Conservation (phyloP, 179 eudicot species). For the Sideroxylon spinosum region DNA sequence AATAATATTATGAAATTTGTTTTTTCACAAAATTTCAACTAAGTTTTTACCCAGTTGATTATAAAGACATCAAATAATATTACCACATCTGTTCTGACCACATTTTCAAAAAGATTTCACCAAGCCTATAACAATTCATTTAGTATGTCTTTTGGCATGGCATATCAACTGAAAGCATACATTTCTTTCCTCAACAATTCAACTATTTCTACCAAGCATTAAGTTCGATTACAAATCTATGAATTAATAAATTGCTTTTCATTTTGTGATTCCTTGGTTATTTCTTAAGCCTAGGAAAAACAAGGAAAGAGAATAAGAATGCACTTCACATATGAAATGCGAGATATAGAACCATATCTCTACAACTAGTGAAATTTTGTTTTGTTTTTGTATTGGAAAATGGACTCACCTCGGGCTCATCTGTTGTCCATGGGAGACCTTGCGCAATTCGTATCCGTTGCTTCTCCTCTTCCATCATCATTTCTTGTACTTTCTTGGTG, state of each 20-base stretch:
- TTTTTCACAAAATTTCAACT: too few relatives aligned
- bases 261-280: too few relatives aligned
- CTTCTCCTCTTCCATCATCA: constrained; percentile 71
- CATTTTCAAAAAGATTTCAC: too few relatives aligned
- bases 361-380: too few relatives aligned
- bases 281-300: neutral
- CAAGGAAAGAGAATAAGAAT: neutral
- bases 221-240: too few relatives aligned
- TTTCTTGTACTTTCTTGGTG: constrained; percentile 64
- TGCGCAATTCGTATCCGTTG: constrained; percentile 83
- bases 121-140: neutral
- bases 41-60: neutral
- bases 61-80: neutral
- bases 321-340: too few relatives aligned
- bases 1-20: neutral
- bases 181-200: too few relatives aligned
- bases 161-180: neutral
- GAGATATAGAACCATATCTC: too few relatives aligned
- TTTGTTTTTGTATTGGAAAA: neutral
- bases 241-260: too few relatives aligned
- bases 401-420: constrained; percentile 75
- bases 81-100: too few relatives aligned
- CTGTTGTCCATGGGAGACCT: constrained; percentile 96
- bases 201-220: too few relatives aligned
- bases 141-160: neutral